Conservation (phyloP, 768 basidiomycete species). For the Agaricus bisporus region DNA sequence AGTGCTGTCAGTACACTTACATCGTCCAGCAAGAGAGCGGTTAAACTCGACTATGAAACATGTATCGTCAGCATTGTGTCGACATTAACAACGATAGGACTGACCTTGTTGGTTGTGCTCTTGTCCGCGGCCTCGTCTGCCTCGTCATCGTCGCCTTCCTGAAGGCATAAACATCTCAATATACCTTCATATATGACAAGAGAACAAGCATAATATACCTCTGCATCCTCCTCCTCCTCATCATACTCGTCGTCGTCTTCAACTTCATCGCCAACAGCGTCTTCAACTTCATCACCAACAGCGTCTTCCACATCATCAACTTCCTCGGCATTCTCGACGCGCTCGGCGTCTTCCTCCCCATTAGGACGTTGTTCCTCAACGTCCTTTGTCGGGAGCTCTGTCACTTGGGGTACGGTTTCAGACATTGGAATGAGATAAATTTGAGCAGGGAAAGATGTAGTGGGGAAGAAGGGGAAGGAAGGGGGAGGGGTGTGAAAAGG, state of each 20-base stretch:
- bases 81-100: background rate
- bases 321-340: slow-evolving; percentile 1
- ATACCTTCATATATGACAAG: background rate
- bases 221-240: slow-evolving; percentile 4
- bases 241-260: slow-evolving; percentile 7
- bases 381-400: background rate
- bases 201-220: background rate
- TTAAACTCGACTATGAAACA: background rate
- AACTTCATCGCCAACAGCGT: background rate
- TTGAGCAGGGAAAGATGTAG: background rate
- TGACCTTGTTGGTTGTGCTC: background rate
- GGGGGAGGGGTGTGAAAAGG: slow-evolving; percentile 3
- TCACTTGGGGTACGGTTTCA: background rate
- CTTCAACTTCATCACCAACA: too few species aligned
- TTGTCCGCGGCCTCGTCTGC: background rate
- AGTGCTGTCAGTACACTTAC: background rate
- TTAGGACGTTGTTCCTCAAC: background rate
- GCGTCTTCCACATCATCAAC: background rate
- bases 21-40: background rate
- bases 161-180: background rate
- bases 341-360: slow-evolving; percentile 1
- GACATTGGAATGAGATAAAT: slow-evolving; percentile 1
- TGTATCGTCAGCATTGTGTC: background rate
- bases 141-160: slow-evolving; percentile 8
- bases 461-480: background rate